phyloP scores from a whole-genome alignment of 2,329 filamentous ascomycete genomes.

The Amphichorda felina region DNA sequence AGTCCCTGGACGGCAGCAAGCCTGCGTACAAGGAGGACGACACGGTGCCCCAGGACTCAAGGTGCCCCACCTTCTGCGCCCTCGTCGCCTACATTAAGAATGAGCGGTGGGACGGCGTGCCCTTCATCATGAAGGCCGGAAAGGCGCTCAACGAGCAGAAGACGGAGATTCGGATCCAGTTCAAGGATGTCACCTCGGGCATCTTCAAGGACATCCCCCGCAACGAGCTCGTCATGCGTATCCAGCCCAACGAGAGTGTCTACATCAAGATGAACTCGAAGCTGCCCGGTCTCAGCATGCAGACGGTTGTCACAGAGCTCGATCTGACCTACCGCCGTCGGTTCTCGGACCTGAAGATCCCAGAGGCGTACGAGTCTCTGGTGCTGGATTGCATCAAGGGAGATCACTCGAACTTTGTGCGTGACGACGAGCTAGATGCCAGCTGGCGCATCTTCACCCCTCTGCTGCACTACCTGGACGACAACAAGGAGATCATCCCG shows the following conservation, averaged over 20 bases:
- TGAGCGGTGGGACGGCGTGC: constrained; percentile 97
- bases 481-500: constrained; percentile 98
- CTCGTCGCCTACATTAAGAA: constrained; percentile 99
- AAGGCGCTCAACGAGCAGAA: constrained; percentile 99
- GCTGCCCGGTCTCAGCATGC: constrained; percentile 95
- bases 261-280: constrained; percentile 99
- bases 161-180: constrained; percentile 97
- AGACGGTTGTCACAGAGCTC: constrained; percentile 96
- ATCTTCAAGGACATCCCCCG: constrained; percentile 99
- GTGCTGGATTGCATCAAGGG: constrained; percentile 97
- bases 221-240: constrained; percentile 97
- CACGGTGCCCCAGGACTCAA: constrained; percentile 91
- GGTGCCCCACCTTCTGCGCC: constrained; percentile 96
- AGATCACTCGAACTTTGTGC: constrained; percentile 98
- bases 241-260: constrained; percentile 98
- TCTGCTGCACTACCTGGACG: constrained; percentile 92
- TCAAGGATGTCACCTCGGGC: constrained; percentile 97
- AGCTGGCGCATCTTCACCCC: constrained; percentile 99
- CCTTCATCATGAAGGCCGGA: constrained; percentile 98
- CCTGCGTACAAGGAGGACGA: constrained; percentile 98
- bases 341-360: constrained; percentile 98
- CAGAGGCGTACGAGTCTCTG: constrained; percentile 95
- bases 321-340: constrained; percentile 95
- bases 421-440: constrained; percentile 91
- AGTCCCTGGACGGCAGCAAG: constrained; percentile 90